Evolutionary conservation across 2,329 filamentous ascomycete species (phyloP).

Genomic region (Nannizzia gypsea): DNA sequence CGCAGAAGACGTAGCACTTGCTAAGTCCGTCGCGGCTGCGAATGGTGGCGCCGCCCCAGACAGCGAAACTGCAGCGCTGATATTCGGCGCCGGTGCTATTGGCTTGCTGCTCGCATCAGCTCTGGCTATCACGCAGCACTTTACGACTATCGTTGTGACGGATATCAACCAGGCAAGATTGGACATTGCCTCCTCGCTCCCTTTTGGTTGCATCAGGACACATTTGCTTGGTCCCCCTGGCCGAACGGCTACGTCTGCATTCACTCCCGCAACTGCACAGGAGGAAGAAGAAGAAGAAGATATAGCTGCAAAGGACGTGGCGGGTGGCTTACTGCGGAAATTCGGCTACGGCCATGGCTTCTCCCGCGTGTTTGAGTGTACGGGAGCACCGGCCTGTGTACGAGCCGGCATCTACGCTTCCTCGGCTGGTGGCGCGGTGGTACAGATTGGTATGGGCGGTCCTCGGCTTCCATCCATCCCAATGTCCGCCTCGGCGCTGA

Average conservation of each 20-base stretch:
- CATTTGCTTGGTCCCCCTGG: not conserved
- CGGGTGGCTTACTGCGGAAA: slow-evolving; percentile 21
- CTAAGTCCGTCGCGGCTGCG: slow-evolving; percentile 25
- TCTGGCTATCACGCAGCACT: slow-evolving; percentile 43
- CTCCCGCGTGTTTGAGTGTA: slow-evolving; percentile 37
- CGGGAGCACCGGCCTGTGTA: slow-evolving; percentile 34
- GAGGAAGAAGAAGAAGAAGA: slow-evolving; percentile 21
- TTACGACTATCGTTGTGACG: slow-evolving; percentile 46
- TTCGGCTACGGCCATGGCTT: slow-evolving; percentile 26
- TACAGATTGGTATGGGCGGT: slow-evolving; percentile 48
- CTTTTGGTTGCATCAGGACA: slow-evolving; percentile 26
- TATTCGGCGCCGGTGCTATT: slow-evolving; percentile 52
- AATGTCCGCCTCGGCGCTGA: slow-evolving; percentile 42
- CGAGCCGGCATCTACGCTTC: slow-evolving; percentile 37
- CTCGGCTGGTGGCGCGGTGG: slow-evolving; percentile 39
- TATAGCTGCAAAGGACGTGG: slow-evolving; percentile 24
- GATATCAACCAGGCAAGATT: slow-evolving; percentile 49
- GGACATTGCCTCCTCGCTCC: slow-evolving; percentile 40
- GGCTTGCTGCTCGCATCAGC: slow-evolving; percentile 48
- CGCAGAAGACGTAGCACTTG: slow-evolving; percentile 26
- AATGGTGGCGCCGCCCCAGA: slow-evolving; percentile 11
- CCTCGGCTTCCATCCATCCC: slow-evolving; percentile 41
- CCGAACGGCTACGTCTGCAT: slow-evolving; percentile 18
- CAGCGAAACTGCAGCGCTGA: slow-evolving; percentile 39
- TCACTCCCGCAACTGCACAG: slow-evolving; percentile 15